Percentiles rank a stretch among this genome's conserved stretches.
phyloP scores from a whole-genome alignment of 2,329 filamentous ascomycete genomes.

The Taxawa tesnikishii region DNA sequence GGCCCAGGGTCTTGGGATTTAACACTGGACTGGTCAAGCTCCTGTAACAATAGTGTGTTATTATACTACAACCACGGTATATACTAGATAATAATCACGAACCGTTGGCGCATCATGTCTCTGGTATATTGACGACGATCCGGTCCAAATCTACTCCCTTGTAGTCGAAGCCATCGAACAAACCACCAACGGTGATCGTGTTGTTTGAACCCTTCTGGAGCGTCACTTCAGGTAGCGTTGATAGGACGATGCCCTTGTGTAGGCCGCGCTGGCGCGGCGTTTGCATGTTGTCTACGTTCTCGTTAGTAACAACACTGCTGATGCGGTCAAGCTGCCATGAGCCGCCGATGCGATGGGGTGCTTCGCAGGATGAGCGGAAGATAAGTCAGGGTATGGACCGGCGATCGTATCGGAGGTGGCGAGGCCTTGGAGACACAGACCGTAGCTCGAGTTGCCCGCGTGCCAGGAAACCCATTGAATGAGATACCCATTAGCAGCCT shows the following conservation, averaged over 20 bases:
- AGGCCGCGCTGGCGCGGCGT: conserved; percentile 43
- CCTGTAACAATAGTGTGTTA: no score
- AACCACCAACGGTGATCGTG: conserved; percentile 44
- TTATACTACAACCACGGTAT: no score
- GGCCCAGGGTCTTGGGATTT: no score
- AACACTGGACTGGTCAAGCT: no score
- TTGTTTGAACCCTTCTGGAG: conserved; percentile 44
- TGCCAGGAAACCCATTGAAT: conserved; percentile 49
- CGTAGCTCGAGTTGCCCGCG: conserved; percentile 46
- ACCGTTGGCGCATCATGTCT: conserved; percentile 20
- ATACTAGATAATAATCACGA: no score
- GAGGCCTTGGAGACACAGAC: conserved; percentile 43
- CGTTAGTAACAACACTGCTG: conserved; percentile 48
- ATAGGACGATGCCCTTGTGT: conserved; percentile 48
- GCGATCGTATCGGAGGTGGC: conserved; percentile 40
- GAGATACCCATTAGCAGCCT: conserved; percentile 43
- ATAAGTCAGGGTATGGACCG: conserved; percentile 35
- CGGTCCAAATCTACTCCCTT: conserved; percentile 48
- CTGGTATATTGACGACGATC: conserved; percentile 48
- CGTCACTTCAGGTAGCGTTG: conserved; percentile 42
- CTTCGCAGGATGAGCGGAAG: conserved; percentile 30
- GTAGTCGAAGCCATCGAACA: conserved; percentile 43
- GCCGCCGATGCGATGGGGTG: conserved; percentile 47
- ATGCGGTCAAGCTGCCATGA: conserved; percentile 48
- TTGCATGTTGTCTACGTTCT: conserved; percentile 34